Percentiles rank a stretch among this genome's conserved stretches.
Conservation (phyloP, 257 asterid species). For the Lantana camara region DNA sequence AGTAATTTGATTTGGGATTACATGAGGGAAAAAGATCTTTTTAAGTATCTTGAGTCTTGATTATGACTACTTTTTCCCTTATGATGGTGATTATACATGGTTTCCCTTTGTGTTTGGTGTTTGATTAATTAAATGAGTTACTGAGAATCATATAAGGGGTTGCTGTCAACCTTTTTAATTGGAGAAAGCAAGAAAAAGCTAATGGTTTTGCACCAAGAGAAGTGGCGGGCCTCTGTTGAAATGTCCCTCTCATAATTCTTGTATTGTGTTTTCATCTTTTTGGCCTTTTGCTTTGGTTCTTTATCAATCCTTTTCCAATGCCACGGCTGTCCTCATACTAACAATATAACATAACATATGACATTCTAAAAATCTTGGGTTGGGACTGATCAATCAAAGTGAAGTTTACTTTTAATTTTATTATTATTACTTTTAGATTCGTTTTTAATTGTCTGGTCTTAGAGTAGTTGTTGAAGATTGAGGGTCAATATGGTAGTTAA, state of each 20-base stretch:
- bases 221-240: constrained; percentile 49
- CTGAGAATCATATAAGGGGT: constrained; percentile 28
- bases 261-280: constrained; percentile 40
- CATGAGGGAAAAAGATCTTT: constrained; percentile 13
- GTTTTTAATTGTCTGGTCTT: neutral
- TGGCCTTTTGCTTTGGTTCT: constrained; percentile 36
- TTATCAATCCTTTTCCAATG: constrained; percentile 28
- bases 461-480: constrained; percentile 8
- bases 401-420: neutral
- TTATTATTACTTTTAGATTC: constrained; percentile 5
- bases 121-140: constrained; percentile 14
- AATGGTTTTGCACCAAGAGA: constrained; percentile 52
- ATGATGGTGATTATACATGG: constrained; percentile 23
- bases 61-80: constrained; percentile 13
- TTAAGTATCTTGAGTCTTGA: constrained; percentile 20
- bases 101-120: constrained; percentile 9
- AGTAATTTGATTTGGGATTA: constrained; percentile 21
- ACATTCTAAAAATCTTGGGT: neutral
- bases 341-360: too few species aligned
- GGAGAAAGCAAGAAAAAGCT: constrained; percentile 38
- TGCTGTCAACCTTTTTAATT: constrained; percentile 51
- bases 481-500: constrained; percentile 15
- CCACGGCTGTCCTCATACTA: too few species aligned
- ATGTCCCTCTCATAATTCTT: constrained; percentile 49
- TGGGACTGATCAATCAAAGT: neutral